Evolutionary conservation across 2,329 filamentous ascomycete genomes (phyloP).

Genomic region (Capronia epimyces): DNA sequence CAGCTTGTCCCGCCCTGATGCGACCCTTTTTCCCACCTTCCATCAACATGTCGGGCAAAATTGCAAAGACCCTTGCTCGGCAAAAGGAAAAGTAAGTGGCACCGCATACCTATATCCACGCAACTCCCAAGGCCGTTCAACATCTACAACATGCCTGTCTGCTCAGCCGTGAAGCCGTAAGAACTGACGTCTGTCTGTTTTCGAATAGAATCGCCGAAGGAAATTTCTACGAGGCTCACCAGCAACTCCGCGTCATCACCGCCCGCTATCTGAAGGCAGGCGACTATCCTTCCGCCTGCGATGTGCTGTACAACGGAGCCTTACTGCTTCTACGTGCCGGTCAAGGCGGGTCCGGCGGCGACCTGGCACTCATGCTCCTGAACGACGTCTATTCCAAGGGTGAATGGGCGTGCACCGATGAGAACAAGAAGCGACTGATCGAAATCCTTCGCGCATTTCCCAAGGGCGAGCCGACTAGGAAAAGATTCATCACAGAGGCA

Average conservation of each 20-base stretch:
- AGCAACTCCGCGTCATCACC: constrained; percentile 93
- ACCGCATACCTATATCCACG: too few species aligned
- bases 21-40: too few species aligned
- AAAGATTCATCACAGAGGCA: constrained; percentile 84
- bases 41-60: constrained; percentile 46
- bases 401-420: constrained; percentile 65
- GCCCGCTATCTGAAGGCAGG: constrained; percentile 81
- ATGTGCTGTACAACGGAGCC: constrained; percentile 79
- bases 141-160: neutral
- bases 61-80: constrained; percentile 65
- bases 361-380: constrained; percentile 78
- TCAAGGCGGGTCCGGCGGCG: constrained; percentile 89
- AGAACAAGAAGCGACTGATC: constrained; percentile 55
- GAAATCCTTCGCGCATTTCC: constrained; percentile 76
- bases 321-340: constrained; percentile 81
- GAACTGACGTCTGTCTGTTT: neutral
- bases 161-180: too few species aligned
- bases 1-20: too few species aligned
- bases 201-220: constrained; percentile 70
- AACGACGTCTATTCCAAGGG: constrained; percentile 89
- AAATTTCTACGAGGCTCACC: constrained; percentile 95
- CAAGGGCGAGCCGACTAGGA: constrained; percentile 77
- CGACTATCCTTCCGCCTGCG: constrained; percentile 72
- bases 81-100: constrained; percentile 67
- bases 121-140: neutral